Conservation (phyloP, 2,329 filamentous ascomycete genomes). For the Gnomoniopsis sp. region DNA sequence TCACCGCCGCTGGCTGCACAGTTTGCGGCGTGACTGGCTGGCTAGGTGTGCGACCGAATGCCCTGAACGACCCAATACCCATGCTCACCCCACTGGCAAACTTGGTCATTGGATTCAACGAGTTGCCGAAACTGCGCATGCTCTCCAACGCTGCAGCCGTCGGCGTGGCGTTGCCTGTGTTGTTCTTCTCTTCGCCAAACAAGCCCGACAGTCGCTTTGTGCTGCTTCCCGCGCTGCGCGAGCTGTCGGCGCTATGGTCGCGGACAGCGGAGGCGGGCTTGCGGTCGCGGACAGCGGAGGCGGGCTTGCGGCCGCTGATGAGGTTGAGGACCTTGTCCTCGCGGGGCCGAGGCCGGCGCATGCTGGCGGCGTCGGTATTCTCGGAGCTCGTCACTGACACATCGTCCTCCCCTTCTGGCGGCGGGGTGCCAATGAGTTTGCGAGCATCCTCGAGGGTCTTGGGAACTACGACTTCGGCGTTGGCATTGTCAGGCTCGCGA, state of each 20-base stretch:
- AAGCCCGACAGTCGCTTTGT: constrained; percentile 45
- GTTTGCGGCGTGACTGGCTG: constrained; percentile 32
- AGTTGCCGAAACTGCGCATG: constrained; percentile 75
- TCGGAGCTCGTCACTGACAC: constrained; percentile 54
- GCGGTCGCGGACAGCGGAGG: constrained; percentile 45
- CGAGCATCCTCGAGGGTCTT: constrained; percentile 91
- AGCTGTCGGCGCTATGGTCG: constrained; percentile 76
- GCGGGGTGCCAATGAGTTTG: constrained; percentile 76
- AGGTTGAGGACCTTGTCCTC: constrained; percentile 70
- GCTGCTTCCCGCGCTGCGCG: constrained; percentile 58
- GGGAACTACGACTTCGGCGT: constrained; percentile 61
- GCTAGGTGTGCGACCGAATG: constrained; percentile 61
- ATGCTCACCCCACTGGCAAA: constrained; percentile 46
- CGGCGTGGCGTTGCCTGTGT: constrained; percentile 24
- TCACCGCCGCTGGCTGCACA: constrained; percentile 26
- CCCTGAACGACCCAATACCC: constrained; percentile 69
- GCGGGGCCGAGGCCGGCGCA: constrained; percentile 25
- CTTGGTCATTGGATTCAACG: constrained; percentile 78
- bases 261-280: constrained; percentile 46
- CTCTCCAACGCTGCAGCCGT: constrained; percentile 52
- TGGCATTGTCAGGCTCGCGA: constrained; percentile 44
- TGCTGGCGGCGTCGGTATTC: constrained; percentile 22
- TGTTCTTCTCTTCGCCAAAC: constrained; percentile 39
- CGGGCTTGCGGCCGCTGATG: constrained; percentile 60
- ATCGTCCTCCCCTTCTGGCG: constrained; percentile 51